These are phyloP conservation scores for Golubevia sp. DNA, from an alignment of 1,284 basidiomycete species.

Conservation along the genomic window DNA sequence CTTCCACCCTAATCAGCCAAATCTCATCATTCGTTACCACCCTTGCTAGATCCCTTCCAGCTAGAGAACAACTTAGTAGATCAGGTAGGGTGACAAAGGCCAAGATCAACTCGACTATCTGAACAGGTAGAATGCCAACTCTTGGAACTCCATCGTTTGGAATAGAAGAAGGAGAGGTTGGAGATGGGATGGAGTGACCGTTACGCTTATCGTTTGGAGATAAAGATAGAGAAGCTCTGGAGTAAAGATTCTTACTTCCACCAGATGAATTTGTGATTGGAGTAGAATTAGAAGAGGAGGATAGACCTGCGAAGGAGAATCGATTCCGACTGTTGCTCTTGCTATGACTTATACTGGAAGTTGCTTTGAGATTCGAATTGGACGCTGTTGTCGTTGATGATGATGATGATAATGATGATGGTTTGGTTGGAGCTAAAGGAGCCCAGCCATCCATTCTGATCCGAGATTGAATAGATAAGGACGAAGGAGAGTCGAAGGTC, in stretches of 20 bases:
- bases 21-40: constrained; percentile 35
- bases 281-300: neutral
- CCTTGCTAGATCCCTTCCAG: constrained; percentile 25
- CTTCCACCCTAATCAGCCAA: constrained; percentile 28
- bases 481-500: too few species aligned
- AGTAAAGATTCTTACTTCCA: neutral
- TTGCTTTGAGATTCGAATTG: neutral
- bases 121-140: constrained; percentile 22
- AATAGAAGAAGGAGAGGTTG: neutral
- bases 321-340: neutral
- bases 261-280: neutral
- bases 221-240: neutral
- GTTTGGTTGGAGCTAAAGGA: too few species aligned
- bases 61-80: constrained; percentile 21
- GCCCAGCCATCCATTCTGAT: too few species aligned
- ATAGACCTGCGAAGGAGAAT: neutral
- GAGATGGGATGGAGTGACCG: neutral
- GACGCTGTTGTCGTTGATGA: too few species aligned
- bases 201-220: neutral
- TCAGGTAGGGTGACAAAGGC: constrained; percentile 22
- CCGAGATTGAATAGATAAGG: too few species aligned
- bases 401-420: too few species aligned
- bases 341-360: neutral
- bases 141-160: constrained; percentile 5
- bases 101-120: constrained; percentile 27